phyloP scores from a whole-genome alignment of 495 filamentous ascomycete species.

The Lophiotrema nucula region DNA sequence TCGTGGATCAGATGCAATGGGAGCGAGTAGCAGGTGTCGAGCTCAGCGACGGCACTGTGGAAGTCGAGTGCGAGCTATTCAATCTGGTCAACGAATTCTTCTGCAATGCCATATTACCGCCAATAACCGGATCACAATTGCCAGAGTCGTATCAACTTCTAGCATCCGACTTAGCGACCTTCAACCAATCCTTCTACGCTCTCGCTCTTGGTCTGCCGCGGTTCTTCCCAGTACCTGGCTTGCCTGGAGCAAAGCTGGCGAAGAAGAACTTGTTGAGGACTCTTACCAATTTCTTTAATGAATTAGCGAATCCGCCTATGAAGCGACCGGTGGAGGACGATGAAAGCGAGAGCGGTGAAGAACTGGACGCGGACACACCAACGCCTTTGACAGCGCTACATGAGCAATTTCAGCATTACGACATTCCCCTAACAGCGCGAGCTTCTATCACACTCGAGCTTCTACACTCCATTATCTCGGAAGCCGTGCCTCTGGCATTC shows the following conservation, averaged over 20 bases:
- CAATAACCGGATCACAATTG: conserved; percentile 57
- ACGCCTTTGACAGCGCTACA: conserved; percentile 22
- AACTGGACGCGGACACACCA: conserved; percentile 24
- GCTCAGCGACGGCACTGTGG: conserved; percentile 32
- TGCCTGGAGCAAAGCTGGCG: conserved; percentile 54
- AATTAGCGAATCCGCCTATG: conserved; percentile 27
- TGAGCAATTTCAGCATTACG: conserved; percentile 11
- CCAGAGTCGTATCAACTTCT: conserved; percentile 55
- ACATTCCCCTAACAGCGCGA: conserved; percentile 24
- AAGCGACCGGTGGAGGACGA: conserved; percentile 25
- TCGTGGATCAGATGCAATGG: conserved; percentile 62
- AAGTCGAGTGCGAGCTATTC: conserved; percentile 29
- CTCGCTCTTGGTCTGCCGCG: conserved; percentile 54
- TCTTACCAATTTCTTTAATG: conserved; percentile 50
- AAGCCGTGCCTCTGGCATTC: conserved; percentile 53
- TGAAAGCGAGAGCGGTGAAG: conserved; percentile 23
- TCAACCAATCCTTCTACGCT: conserved; percentile 54
- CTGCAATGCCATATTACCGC: conserved; percentile 50
- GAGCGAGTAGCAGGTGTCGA: conserved; percentile 51
- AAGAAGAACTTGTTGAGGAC: conserved; percentile 51
- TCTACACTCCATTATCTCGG: conserved; percentile 55
- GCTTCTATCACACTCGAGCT: conserved; percentile 38
- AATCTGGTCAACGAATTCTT: conserved; percentile 56
- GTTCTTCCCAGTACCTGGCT: conserved; percentile 50
- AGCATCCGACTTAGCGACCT: conserved; percentile 53